Evolutionary conservation across 345 rosid genomes (phyloP), one percentile per base, ranked within the genome.

Genomic region (Triadica sebifera): DNA sequence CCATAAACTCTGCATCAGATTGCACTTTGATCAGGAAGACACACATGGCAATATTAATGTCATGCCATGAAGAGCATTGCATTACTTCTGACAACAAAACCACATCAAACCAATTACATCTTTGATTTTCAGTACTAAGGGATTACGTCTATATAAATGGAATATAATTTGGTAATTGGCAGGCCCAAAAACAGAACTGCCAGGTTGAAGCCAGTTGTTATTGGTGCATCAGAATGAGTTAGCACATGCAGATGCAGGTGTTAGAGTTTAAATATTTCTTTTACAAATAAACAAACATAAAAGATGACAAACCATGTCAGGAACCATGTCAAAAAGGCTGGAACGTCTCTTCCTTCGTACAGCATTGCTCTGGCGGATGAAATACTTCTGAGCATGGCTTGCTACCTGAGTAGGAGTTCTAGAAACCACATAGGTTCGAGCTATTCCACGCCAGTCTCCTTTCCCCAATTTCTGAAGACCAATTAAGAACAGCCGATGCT

Each of bases 361-460:
- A 46, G 90, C 87, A 80, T 87, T 85, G 71, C 37, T 88, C 77
- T 90, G 99, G 37, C 96, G 91, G 70, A 88, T 93, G 81, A 95
- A 95, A 86, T 90, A 87, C 85, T 95, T 95, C 79, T 95, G 99
- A 51, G 99, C 99, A 85, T 95, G 99, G 84, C 99, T 95, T 34
- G 99, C 99, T 76, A 93, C 99, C 81, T 95, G 99, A 41, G 98
- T 93, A 3, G 98, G 99, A 81, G 98, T 89, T 73, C 99, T 85
- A 51, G 98, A 83, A 5, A 86, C 79, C 1, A 96, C 99, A 88
- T 68, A 96, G 74, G 83, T 91, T 65, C 92, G 86, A 2, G 98
- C 88, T 81, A 95, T 95, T 47, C 98, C 98, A 22, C 99, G 98
- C 99, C 99, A 95, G 70, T 95, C 97, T 78, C 99, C 98, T 88